A percentile compares a stretch with the other conserved stretches of the same genome.
These are phyloP conservation scores for Lodderomyces jiufengensis DNA, from an alignment of 1,139 yeast genomes.

Conservation along the genomic window DNA sequence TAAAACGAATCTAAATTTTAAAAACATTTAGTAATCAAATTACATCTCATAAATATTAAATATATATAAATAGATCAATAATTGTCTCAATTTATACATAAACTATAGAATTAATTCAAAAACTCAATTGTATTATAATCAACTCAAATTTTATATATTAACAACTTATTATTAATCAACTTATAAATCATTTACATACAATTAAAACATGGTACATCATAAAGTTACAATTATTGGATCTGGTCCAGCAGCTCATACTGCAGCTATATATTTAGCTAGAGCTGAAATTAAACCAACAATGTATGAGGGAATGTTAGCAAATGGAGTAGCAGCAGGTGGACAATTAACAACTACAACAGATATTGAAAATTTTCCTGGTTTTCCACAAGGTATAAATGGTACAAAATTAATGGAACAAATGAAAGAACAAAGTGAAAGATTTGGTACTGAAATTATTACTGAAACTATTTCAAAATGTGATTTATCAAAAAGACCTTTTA, in stretches of 20 bases:
- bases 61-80: too few relatives aligned
- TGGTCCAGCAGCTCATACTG: constrained; percentile 99
- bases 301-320: constrained; percentile 95
- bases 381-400: constrained; percentile 93
- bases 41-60: too few relatives aligned
- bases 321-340: constrained; percentile 98
- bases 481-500: constrained; percentile 81
- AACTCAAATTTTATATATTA: background rate
- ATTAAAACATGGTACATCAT: constrained; percentile 72
- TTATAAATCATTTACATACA: background rate
- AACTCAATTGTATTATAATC: too few relatives aligned
- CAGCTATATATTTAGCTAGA: constrained; percentile 93
- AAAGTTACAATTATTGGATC: constrained; percentile 92
- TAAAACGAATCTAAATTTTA: too few relatives aligned
- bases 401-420: constrained; percentile 85
- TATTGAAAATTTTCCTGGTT: constrained; percentile 96
- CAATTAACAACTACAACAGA: constrained; percentile 98
- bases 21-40: too few relatives aligned
- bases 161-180: background rate
- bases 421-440: constrained; percentile 81
- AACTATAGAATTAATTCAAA: too few relatives aligned
- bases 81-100: too few relatives aligned
- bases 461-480: constrained; percentile 94
- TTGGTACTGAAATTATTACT: constrained; percentile 91
- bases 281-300: constrained; percentile 93